Evolutionary conservation across 116 monocot species (phyloP).

Genomic region (Zostera marina): DNA sequence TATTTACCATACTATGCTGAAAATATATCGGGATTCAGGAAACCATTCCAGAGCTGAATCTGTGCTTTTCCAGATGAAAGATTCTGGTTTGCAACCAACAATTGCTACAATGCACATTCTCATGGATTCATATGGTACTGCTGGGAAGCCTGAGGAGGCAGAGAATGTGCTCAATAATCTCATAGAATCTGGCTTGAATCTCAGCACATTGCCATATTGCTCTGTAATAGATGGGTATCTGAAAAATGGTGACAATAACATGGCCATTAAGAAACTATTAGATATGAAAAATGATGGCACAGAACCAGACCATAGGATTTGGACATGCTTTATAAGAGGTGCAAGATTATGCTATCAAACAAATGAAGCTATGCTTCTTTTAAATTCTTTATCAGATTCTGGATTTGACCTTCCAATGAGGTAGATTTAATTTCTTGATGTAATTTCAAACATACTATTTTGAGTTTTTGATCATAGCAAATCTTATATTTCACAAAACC

Average conservation of each 20-base stretch:
- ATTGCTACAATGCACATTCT: constrained; percentile 93
- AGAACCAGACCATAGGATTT: constrained; percentile 81
- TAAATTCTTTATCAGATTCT: constrained; percentile 35
- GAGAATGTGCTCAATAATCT: constrained; percentile 74
- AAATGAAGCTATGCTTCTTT: constrained; percentile 43
- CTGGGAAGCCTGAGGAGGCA: constrained; percentile 64
- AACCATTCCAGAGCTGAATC: constrained; percentile 69
- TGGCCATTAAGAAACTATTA: constrained; percentile 45
- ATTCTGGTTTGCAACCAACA: constrained; percentile 65
- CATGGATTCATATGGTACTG: constrained; percentile 75
- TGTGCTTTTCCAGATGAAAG: constrained; percentile 63
- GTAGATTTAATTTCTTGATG: constrained; percentile 13
- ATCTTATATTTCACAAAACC: background rate
- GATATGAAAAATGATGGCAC: constrained; percentile 70
- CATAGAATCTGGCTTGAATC: constrained; percentile 38
- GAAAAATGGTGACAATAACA: constrained; percentile 57
- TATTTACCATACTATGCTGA: constrained; percentile 89
- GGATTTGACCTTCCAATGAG: constrained; percentile 86
- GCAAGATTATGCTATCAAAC: constrained; percentile 78
- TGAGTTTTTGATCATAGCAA: background rate
- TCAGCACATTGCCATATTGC: constrained; percentile 67
- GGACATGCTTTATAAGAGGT: constrained; percentile 94
- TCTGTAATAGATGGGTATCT: constrained; percentile 96
- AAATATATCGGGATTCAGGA: constrained; percentile 76
- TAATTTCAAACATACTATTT: background rate